These are phyloP conservation scores for Neoboletus subvelutipes DNA, from an alignment of 768 basidiomycete species.

Conservation along the genomic window DNA sequence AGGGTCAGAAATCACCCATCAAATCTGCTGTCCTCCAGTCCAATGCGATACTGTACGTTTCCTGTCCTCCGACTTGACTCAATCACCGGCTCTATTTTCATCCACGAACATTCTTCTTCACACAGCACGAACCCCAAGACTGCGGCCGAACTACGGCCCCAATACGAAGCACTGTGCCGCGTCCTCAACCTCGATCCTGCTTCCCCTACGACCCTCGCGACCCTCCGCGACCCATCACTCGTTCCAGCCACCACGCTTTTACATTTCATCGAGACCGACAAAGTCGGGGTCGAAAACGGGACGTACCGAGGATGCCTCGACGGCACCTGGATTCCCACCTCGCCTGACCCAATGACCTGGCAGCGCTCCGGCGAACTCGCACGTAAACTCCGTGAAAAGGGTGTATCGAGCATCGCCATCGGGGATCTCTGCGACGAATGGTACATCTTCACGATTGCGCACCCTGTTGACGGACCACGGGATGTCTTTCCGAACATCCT, in stretches of 20 bases:
- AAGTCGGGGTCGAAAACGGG: constrained; percentile 49
- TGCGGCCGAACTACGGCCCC: constrained; percentile 52
- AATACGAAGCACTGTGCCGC: constrained; percentile 62
- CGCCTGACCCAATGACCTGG: constrained; percentile 63
- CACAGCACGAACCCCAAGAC: constrained; percentile 58
- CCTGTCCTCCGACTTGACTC: too few species aligned
- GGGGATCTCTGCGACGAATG: constrained; percentile 76
- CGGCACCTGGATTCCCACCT: constrained; percentile 52
- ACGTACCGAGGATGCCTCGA: constrained; percentile 71
- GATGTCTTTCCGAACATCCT: constrained; percentile 60
- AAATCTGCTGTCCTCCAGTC: constrained; percentile 69
- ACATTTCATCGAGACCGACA: constrained; percentile 56
- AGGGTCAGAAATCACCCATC: constrained; percentile 59
- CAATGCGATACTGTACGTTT: constrained; percentile 65
- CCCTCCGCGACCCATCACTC: constrained; percentile 47
- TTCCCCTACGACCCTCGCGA: constrained; percentile 46
- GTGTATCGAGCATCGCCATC: constrained; percentile 59
- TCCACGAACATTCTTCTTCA: background rate
- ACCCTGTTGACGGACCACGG: constrained; percentile 46
- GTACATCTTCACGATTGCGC: constrained; percentile 73
- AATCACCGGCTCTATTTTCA: background rate
- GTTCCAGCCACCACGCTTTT: constrained; percentile 53
- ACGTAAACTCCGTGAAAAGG: constrained; percentile 49
- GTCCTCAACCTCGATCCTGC: too few species aligned
- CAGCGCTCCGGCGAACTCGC: constrained; percentile 65